Base-by-base conservation (phyloP, 768 basidiomycete species). In the Infundibulicybe gibba region DNA sequence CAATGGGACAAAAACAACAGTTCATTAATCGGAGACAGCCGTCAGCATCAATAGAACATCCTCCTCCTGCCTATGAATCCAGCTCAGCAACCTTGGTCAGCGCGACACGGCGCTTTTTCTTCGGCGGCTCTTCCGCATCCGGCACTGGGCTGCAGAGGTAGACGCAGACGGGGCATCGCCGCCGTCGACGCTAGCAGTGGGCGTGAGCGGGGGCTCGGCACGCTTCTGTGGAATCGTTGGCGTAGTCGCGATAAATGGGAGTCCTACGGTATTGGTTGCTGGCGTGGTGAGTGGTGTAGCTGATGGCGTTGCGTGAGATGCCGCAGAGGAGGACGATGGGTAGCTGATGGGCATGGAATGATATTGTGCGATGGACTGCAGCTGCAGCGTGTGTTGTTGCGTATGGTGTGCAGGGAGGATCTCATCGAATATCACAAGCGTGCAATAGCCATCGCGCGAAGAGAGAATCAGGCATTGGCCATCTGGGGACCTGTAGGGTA, bases 371-470 rank as follows among this genome's bases (percentile, higher is more conserved):
- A 97, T 93, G 32, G 88, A 87, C 58, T 93, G 89, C 25, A 97
- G 72, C 63, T 95, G 94, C 15, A 95, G 78, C 4, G 88, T 81
- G 49, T 90, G 88, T 61, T 94, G 94, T 59, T 97, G 94, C 1
- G 85, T 94, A 52, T 90, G 86, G 61, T 95, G 81, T 3, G 86
- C 77, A 0, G 91, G 81, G 1, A 97, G 77, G 47, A 95, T 87
- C 65, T 98, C 95, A 67, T 97, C 94, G 62, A 99, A 97, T 16
- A 90, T 78, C 55, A 97, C 77, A 48, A 97, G 78, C 1, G 95
- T 97, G 70, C 97, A 98, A 66, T 98, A 99, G 0, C 97, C 97
- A 61, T 99, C 97, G 20, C 93, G 83, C 1, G 93, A 90, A 1
- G 94, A 87, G 20, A 97, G 80, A 41, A 98, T 80, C 14, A 99